These are phyloP conservation scores for Tuber calosporum DNA, from an alignment of 495 filamentous ascomycete species.

Conservation along the genomic window DNA sequence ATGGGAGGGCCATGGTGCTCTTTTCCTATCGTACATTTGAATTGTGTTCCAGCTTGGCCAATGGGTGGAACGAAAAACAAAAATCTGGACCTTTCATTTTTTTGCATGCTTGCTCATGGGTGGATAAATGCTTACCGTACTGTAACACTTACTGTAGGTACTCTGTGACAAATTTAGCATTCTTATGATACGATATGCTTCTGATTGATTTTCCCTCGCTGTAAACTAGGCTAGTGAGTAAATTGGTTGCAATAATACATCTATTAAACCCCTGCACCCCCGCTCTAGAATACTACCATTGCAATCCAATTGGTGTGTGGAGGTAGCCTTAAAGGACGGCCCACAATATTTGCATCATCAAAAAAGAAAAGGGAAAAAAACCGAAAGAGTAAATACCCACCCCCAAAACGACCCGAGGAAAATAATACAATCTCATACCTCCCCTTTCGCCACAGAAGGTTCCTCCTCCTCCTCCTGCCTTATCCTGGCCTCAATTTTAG, in stretches of 20 bases:
- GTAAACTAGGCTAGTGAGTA: not conserved
- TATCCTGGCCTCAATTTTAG: conserved; percentile 33
- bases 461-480: conserved; percentile 22
- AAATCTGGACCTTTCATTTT: not conserved
- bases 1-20: conserved; percentile 19
- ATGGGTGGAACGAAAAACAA: not conserved
- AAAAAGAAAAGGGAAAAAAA: not conserved
- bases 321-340: not conserved
- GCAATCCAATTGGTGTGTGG: not conserved
- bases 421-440: not conserved
- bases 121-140: not conserved
- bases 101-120: not conserved
- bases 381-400: not conserved
- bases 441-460: not conserved
- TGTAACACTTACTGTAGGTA: not conserved
- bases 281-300: not conserved
- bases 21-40: conserved; percentile 16
- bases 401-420: not conserved
- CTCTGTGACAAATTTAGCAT: not conserved
- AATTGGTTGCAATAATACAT: not conserved
- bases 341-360: not conserved
- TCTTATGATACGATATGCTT: not conserved
- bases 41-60: not conserved
- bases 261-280: not conserved
- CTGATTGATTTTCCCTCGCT: not conserved